Evolutionary conservation across 73 alveolate genomes (phyloP), one percentile per base, ranked within the genome.

Genomic region (Halteria grandinella): DNA sequence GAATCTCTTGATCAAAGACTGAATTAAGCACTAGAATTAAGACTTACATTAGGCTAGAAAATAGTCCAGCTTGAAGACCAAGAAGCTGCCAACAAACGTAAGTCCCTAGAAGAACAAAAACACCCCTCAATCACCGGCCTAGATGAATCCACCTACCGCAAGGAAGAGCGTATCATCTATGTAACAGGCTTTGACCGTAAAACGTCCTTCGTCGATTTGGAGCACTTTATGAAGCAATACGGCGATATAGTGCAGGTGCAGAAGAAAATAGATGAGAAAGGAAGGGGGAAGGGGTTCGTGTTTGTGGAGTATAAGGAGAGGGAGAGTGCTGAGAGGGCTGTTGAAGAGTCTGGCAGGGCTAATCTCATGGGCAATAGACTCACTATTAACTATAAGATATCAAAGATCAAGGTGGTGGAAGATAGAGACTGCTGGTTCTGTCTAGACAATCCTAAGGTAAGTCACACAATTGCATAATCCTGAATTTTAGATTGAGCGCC

Each of bases 381-480:
- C 0, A 45, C 64, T 0, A 58, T 84, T 8, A 71, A 60, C 18
- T 43, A 2, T 24, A 84, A 84, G 47, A 75, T 27, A 41, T 17
- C 25, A 0, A 84, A 34, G 66, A 32, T 12, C 4, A 20, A 73
- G 27, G 75, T 32, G 23, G 58, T 34, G 1, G 88, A 70, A 50
- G 92, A 72, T 32, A 69, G 60, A 41, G 83, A 71, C 18, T 84
- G 93, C 52, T 84, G 93, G 93, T 84, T 84, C 52, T 84, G 93
- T 54, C 75, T 15, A 21, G 57, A 49, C 29, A 84, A 84, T 43
- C 86, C 86, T 12, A 70, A 51, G 17, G 81, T 66, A 66, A 27
- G 20, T 15, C 15, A 12, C 7, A 15, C 7, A n/a, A 7, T 27
- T 57, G 25, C 5, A 11, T 3, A 20, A 45, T 2, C 3, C 25